These are phyloP conservation scores for Saccharomycopsis microspora DNA, from an alignment of 805 yeast genomes.

Conservation along the genomic window DNA sequence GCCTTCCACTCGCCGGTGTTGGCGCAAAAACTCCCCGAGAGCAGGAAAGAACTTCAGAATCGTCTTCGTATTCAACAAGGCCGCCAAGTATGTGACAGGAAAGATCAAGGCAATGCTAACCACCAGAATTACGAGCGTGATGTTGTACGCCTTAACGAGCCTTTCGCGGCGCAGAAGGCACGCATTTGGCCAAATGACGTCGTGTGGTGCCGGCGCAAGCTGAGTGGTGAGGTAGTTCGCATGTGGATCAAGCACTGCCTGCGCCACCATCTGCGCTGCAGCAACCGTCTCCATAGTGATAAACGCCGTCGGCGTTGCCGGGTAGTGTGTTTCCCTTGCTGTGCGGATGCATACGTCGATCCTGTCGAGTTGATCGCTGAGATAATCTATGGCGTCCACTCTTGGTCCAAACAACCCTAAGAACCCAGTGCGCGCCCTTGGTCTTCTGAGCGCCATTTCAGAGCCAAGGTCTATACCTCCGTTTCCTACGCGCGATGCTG, in stretches of 20 bases:
- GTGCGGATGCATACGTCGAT: slow-evolving; percentile 59
- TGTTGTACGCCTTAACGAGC: slow-evolving; percentile 42
- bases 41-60: slow-evolving; percentile 76
- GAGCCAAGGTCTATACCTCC: slow-evolving; percentile 10
- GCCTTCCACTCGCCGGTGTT: slow-evolving; percentile 61
- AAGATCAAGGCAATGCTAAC: slow-evolving; percentile 62
- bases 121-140: slow-evolving; percentile 56
- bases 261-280: slow-evolving; percentile 93
- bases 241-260: slow-evolving; percentile 84
- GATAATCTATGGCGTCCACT: slow-evolving; percentile 76
- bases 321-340: slow-evolving; percentile 58
- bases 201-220: slow-evolving; percentile 94
- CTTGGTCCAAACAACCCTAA: slow-evolving; percentile 53
- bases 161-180: slow-evolving; percentile 72
- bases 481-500: slow-evolving; percentile 5
- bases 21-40: slow-evolving; percentile 54
- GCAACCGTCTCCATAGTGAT: slow-evolving; percentile 93
- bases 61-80: slow-evolving; percentile 67
- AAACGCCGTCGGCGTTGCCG: slow-evolving; percentile 85
- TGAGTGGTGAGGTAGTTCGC: slow-evolving; percentile 73
- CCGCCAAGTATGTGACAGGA: slow-evolving; percentile 80
- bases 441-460: slow-evolving; percentile 31
- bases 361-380: slow-evolving; percentile 53
- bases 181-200: slow-evolving; percentile 84
- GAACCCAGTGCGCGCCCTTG: slow-evolving; percentile 47